Conservation (phyloP, 1,284 basidiomycete genomes). For the Lignosus rhinocerotis region DNA sequence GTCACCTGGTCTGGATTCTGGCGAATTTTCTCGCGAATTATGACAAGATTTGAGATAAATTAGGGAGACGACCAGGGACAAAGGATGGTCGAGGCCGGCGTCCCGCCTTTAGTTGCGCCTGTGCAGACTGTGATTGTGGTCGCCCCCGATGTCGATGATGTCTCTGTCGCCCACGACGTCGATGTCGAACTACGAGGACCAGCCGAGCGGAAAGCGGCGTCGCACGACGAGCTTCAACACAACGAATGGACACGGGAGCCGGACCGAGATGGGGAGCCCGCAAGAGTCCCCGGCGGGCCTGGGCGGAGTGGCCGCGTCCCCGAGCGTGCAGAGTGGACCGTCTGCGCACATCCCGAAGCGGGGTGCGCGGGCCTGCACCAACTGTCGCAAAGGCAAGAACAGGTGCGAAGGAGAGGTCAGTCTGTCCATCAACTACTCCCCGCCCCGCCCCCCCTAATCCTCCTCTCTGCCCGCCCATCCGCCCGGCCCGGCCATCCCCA, state of each 20-base stretch:
- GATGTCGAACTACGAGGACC: slow-evolving; percentile 30
- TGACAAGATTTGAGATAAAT: slow-evolving; percentile 7
- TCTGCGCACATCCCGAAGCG: slow-evolving; percentile 72
- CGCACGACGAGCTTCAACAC: slow-evolving; percentile 30
- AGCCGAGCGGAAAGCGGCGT: slow-evolving; percentile 32
- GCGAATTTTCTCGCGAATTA: background rate
- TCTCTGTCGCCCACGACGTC: slow-evolving; percentile 39
- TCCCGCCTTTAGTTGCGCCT: slow-evolving; percentile 14
- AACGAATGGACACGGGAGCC: slow-evolving; percentile 20
- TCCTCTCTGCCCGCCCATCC: slow-evolving; percentile 50
- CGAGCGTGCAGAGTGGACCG: slow-evolving; percentile 23
- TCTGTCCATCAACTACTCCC: too few species aligned
- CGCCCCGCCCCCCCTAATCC: too few species aligned
- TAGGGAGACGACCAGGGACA: slow-evolving; percentile 4
- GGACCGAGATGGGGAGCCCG: slow-evolving; percentile 24
- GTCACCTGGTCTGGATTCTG: slow-evolving; percentile 4
- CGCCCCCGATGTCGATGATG: slow-evolving; percentile 29
- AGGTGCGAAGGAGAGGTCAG: slow-evolving; percentile 89
- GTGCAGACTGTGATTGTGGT: too few species aligned
- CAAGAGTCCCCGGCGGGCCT: slow-evolving; percentile 24
- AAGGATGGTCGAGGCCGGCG: slow-evolving; percentile 3
- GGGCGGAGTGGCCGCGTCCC: slow-evolving; percentile 22
- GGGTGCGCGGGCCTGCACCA: slow-evolving; percentile 77
- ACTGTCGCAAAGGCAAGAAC: slow-evolving; percentile 89
- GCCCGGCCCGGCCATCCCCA: slow-evolving; percentile 68